These are phyloP conservation scores for Daldinia bambusicola DNA, from an alignment of 495 filamentous ascomycete genomes.

Conservation along the genomic window DNA sequence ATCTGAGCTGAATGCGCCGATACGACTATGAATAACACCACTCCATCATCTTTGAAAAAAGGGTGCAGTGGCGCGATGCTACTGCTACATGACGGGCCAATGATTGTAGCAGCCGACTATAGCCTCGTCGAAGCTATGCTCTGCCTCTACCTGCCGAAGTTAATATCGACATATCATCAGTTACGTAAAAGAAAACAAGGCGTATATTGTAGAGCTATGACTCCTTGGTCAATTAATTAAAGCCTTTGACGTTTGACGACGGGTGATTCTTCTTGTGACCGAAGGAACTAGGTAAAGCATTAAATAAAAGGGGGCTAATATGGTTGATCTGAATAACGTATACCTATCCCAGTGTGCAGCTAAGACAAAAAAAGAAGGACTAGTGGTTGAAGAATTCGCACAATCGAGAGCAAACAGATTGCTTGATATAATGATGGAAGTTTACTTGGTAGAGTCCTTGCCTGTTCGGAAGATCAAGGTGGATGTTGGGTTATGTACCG, in stretches of 20 bases:
- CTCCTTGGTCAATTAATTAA: background rate
- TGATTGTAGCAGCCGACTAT: slow-evolving; percentile 34
- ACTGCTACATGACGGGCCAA: slow-evolving; percentile 38
- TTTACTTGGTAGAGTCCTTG: too few species aligned
- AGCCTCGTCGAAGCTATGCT: slow-evolving; percentile 7
- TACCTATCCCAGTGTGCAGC: too few species aligned
- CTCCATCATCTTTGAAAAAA: background rate
- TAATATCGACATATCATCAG: slow-evolving; percentile 31
- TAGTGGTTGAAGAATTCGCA: too few species aligned
- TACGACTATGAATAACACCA: background rate
- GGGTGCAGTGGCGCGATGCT: slow-evolving; percentile 36
- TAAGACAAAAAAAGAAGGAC: too few species aligned
- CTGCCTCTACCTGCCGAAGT: slow-evolving; percentile 22
- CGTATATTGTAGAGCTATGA: background rate
- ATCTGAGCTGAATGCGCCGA: slow-evolving; percentile 20
- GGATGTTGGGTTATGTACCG: too few species aligned
- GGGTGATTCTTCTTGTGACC: background rate
- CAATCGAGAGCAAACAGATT: too few species aligned
- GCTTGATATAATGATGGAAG: too few species aligned
- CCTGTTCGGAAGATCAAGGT: too few species aligned
- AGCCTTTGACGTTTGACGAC: background rate
- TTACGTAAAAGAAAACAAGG: slow-evolving; percentile 34
- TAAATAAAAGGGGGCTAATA: background rate
- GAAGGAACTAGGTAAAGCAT: background rate
- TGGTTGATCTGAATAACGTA: too few species aligned